These are phyloP conservation scores for Coemansia aciculifera DNA, from an alignment of 192 early-diverging fungal species.

Conservation along the genomic window DNA sequence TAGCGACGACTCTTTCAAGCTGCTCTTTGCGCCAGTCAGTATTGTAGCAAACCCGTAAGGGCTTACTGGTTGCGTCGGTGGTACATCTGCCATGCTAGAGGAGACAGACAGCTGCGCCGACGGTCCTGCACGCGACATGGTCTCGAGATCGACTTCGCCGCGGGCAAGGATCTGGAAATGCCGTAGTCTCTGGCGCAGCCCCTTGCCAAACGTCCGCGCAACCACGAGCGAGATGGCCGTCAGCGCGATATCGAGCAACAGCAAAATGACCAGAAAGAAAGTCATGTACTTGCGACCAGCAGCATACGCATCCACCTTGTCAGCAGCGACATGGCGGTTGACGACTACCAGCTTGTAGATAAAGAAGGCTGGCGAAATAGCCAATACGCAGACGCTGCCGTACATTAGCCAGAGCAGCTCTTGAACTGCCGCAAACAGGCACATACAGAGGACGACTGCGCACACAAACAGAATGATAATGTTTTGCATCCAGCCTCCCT, in stretches of 20 bases:
- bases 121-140: conserved; percentile 2
- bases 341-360: conserved; percentile 42
- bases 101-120: conserved; percentile 1
- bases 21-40: conserved; percentile 24
- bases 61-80: not conserved
- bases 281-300: conserved; percentile 21
- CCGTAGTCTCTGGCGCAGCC: conserved; percentile 29
- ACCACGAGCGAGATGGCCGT: conserved; percentile 13
- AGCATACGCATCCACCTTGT: not conserved
- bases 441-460: conserved; percentile 19
- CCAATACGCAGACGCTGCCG: conserved; percentile 18
- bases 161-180: conserved; percentile 34
- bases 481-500: conserved; percentile 22
- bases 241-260: conserved; percentile 23
- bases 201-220: conserved; percentile 25
- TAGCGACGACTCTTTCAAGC: conserved; percentile 30
- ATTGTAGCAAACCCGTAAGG: conserved; percentile 4
- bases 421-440: conserved; percentile 27
- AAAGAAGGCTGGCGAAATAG: conserved; percentile 25
- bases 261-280: conserved; percentile 23
- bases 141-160: conserved; percentile 26
- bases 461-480: conserved; percentile 12
- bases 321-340: conserved; percentile 2
- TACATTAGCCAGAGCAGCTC: conserved; percentile 45
- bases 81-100: not conserved